Evolutionary conservation across 2,329 filamentous ascomycete species (phyloP).

Genomic region (Aspergillus spinulosporus): DNA sequence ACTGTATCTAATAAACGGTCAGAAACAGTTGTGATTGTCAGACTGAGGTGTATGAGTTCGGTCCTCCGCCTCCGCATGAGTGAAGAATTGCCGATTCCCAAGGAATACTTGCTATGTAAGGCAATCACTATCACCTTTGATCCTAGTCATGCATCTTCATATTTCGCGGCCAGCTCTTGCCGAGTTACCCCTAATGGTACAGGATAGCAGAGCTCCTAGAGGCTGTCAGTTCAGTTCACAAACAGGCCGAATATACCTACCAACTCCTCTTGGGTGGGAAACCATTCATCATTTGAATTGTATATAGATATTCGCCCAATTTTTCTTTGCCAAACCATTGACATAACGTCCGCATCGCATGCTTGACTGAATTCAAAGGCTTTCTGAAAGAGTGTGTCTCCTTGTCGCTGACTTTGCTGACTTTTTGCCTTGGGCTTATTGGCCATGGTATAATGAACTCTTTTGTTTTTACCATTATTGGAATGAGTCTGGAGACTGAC

Average conservation of each 20-base stretch:
- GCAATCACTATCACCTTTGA: no score
- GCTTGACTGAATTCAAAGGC: slow-evolving; percentile 6
- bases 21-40: no score
- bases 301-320: neutral
- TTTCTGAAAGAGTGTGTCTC: slow-evolving; percentile 1
- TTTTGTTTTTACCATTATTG: neutral
- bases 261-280: neutral
- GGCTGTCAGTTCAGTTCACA: neutral
- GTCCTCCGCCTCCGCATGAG: no score
- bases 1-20: no score
- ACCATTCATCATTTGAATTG: neutral
- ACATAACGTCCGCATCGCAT: neutral
- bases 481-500: neutral
- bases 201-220: slow-evolving; percentile 1
- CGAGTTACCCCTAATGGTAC: neutral
- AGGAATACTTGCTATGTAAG: no score
- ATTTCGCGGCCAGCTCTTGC: neutral
- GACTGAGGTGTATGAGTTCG: no score
- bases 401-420: neutral
- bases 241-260: neutral
- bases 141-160: neutral
- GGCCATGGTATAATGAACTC: neutral
- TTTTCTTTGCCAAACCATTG: neutral
- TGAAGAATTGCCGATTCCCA: no score
- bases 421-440: slow-evolving; percentile 3